These are phyloP conservation scores for Trichoderma koningii DNA, from an alignment of 2,329 filamentous ascomycete genomes.

Conservation along the genomic window DNA sequence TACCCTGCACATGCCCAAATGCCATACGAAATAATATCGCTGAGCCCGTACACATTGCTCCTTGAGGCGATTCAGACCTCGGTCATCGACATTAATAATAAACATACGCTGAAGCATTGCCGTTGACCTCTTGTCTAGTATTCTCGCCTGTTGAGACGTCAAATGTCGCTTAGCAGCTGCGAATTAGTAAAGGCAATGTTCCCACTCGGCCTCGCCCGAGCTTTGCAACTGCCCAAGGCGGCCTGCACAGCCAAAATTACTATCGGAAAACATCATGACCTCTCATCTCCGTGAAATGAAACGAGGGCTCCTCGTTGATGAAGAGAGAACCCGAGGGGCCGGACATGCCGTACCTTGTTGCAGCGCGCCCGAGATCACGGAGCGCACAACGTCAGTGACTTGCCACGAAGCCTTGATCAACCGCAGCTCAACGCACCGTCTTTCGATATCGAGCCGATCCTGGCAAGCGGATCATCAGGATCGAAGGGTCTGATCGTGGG, in stretches of 20 bases:
- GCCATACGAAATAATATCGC: neutral
- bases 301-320: neutral
- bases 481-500: neutral
- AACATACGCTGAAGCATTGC: neutral
- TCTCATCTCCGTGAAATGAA: constrained; percentile 21
- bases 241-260: neutral
- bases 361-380: neutral
- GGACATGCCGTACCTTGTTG: neutral
- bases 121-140: neutral
- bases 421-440: neutral
- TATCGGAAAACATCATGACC: neutral
- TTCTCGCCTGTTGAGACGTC: neutral
- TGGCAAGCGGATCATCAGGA: neutral
- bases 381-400: neutral
- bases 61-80: no score
- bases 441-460: neutral
- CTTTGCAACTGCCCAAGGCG: neutral
- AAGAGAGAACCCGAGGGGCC: constrained; percentile 4
- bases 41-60: no score
- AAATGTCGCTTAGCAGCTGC: constrained; percentile 15
- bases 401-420: constrained; percentile 3
- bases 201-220: neutral
- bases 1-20: neutral
- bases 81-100: no score
- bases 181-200: constrained; percentile 2